A percentile compares a stretch with the other conserved stretches of the same genome.
Conservation (phyloP, 2,329 filamentous ascomycete genomes). For the Allantophomopsis lycopodina region DNA sequence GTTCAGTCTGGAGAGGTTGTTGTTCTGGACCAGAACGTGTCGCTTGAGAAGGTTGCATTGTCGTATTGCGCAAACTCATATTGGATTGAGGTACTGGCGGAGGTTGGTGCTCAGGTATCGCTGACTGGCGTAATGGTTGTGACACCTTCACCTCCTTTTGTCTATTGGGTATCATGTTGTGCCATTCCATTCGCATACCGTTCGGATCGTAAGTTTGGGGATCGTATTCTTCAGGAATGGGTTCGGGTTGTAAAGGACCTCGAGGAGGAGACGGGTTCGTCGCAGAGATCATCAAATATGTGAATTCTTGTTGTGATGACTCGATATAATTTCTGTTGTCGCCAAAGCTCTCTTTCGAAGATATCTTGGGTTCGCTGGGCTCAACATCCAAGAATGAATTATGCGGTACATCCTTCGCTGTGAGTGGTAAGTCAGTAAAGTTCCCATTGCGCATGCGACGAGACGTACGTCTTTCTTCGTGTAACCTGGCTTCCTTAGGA, state of each 20-base stretch:
- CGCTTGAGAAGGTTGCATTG: constrained; percentile 33
- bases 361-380: not conserved
- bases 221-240: constrained; percentile 21
- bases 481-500: constrained; percentile 2
- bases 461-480: not conserved
- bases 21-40: constrained; percentile 37
- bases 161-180: constrained; percentile 21
- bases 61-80: constrained; percentile 20
- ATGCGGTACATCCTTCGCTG: constrained; percentile 11
- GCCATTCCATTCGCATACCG: constrained; percentile 21
- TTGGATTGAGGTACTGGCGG: constrained; percentile 28
- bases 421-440: not conserved
- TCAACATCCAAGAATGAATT: constrained; percentile 27
- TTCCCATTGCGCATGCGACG: not conserved
- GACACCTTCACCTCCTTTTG: constrained; percentile 45
- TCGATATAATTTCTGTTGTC: constrained; percentile 29
- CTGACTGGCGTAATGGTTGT: constrained; percentile 33
- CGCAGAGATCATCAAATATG: constrained; percentile 54
- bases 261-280: constrained; percentile 52
- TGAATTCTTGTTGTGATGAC: constrained; percentile 54
- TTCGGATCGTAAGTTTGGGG: constrained; percentile 25
- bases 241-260: constrained; percentile 40
- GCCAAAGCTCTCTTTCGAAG: no score
- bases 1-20: constrained; percentile 25
- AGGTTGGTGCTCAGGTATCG: constrained; percentile 44